Evolutionary conservation across 2,329 filamentous ascomycete genomes (phyloP), one percentile per base, ranked within the genome.

Genomic region (Talaromyces atroroseus): DNA sequence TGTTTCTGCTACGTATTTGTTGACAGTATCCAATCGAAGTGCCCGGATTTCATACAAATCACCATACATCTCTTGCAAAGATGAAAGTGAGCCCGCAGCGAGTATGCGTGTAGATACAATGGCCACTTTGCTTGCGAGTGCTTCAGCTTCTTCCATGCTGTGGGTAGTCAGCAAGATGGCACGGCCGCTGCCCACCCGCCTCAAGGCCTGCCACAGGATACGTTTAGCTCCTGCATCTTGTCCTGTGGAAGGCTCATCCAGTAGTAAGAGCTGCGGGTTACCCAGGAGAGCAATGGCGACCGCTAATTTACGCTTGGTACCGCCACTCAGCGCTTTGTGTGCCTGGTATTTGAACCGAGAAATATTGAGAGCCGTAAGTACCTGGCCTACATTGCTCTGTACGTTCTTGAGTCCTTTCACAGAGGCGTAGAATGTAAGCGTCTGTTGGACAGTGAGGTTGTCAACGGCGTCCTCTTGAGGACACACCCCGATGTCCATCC

Each of bases 111-210:
- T 82, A 8, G 91, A 89, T 74, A 97, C 84, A 62, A 97, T 96
- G 12, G 90, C 92, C 0, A 88, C 90, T 1, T 90, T 82, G 29
- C 84, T 85, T 0, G 92, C 92, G 2, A 97, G 79, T 0, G 91
- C 91, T 66, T 95, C 90, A 0, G 92, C 92, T 73, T 96, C 92
- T 70, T 96, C 92, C 91, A 96, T 96, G 49, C 84, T 89, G 71
- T 97, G 92, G 0, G 92, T 96, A 0, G 92, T 96, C 18, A 97
- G 80, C 1, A 97, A 78, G 16, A 96, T 83, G 0, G 87, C 89
- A n/a, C 92, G 82, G 0, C 90, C 90, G 0, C 84, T 82, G 0
- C 87, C 85, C 3, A 92, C 85, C 1, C 84, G 81, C 3, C 83
- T 82, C 0, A 96, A 78, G 0, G 91, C 95, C 56, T 84, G 84